Base-by-base conservation (phyloP, 2,329 filamentous ascomycete genomes). In the Fusarium circinatum region DNA sequence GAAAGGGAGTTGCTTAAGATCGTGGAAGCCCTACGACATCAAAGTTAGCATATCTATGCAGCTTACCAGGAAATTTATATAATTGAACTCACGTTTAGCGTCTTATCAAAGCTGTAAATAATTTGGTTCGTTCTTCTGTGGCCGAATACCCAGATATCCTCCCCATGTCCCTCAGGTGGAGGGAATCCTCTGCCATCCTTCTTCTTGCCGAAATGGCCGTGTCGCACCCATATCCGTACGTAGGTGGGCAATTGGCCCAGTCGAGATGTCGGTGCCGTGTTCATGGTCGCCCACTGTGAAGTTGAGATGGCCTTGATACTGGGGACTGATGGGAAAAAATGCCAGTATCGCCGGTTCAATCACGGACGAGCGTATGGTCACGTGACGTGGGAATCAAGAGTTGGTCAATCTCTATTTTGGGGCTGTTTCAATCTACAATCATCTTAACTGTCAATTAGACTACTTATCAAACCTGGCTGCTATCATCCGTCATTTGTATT, bases 1-100 rank as follows among this genome's bases (percentile, higher is more conserved):
- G 84, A 88, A 93, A 54, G 89, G 87, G 68, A 93, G 81, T 78
- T 91, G 89, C 76, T 86, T 85, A 72, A 90, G 81, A 52, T 85
- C 83, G 67, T 85, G 84, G 74, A 84, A 76, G 28, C 79, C 81
- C 83, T 85, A 18, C 17, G 39, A 42, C 24, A 30, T 38, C 32
- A 15, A 28, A 28, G 44, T 73, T 42, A 59, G 45, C 26, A 44
- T 22, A 41, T 17, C 11, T 14, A 49, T 24, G 2, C 17, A 20
- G 6, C 20, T 45, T n/a, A 38, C 14, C 5, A 12, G 20, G 22
- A 28, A 8, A 6, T 38, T 28, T 2, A n/a, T 17, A 49, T 22
- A 47, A 49, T 44, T 52, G 28, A n/a, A 79, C 85, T 49, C 77
- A 89, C 88, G 74, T 86, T 81, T 15, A 89, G 65, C 8, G 82